Percentiles rank a stretch among this genome's conserved stretches.
These are phyloP conservation scores for Aspergillus egyptiacus DNA, from an alignment of 495 filamentous ascomycete species.

Conservation along the genomic window DNA sequence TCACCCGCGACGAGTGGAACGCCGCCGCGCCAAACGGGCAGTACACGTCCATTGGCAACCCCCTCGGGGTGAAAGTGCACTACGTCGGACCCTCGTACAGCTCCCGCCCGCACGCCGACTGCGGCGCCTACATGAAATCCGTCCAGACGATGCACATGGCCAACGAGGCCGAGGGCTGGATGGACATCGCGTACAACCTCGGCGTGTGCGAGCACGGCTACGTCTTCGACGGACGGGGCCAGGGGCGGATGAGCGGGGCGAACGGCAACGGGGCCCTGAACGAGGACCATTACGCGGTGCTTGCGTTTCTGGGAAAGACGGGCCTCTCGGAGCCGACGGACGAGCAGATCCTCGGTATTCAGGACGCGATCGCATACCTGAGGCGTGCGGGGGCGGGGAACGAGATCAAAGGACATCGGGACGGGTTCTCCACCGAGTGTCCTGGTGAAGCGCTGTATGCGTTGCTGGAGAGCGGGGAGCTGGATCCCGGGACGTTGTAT, in stretches of 20 bases:
- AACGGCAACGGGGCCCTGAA: not conserved
- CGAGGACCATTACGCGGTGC: not conserved
- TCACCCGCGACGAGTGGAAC: slow-evolving; percentile 2
- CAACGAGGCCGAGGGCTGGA: not conserved
- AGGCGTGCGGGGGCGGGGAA: not conserved
- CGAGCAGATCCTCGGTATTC: not conserved
- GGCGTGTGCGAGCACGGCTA: slow-evolving; percentile 6
- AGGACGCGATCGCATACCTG: slow-evolving; percentile 4
- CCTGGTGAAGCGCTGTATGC: not conserved
- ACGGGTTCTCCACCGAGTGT: slow-evolving; percentile 1
- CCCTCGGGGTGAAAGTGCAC: slow-evolving; percentile 1
- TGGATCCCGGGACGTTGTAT: slow-evolving; percentile 1
- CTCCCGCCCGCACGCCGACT: not conserved
- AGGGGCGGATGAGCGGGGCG: not conserved
- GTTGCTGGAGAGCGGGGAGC: not conserved
- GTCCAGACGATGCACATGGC: not conserved
- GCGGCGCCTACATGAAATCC: slow-evolving; percentile 4
- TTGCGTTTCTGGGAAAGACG: not conserved
- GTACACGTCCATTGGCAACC: not conserved
- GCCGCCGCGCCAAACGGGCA: not conserved
- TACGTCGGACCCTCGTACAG: not conserved
- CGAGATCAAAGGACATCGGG: not conserved
- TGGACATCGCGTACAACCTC: slow-evolving; percentile 4
- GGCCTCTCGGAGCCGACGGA: not conserved
- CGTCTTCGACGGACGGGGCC: slow-evolving; percentile 4